Evolutionary conservation across 805 yeast species (phyloP).

Genomic region (Cyberlindnera maritima): DNA sequence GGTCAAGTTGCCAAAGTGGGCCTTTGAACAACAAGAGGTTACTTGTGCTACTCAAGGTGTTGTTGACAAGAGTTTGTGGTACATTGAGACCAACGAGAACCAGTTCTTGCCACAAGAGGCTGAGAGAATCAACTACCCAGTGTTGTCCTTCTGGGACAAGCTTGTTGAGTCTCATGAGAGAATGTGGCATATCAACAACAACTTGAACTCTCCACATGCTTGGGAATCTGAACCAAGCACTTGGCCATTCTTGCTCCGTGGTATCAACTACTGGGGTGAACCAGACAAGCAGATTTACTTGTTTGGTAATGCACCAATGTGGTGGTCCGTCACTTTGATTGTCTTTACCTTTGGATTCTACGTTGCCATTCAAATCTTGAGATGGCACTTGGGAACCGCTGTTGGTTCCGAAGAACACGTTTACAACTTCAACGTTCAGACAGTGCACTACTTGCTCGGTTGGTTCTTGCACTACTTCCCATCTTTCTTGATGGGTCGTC

Average conservation of each 20-base stretch:
- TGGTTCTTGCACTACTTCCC: slow-evolving; percentile 74
- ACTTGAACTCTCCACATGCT: slow-evolving; percentile 64
- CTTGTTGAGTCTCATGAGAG: slow-evolving; percentile 61
- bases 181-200: slow-evolving; percentile 78
- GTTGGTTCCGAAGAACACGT: slow-evolving; percentile 51
- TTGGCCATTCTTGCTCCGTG: slow-evolving; percentile 76
- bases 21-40: slow-evolving; percentile 81
- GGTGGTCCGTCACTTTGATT: slow-evolving; percentile 70
- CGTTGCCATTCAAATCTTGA: slow-evolving; percentile 40
- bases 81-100: slow-evolving; percentile 67
- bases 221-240: slow-evolving; percentile 70
- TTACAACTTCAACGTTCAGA: slow-evolving; percentile 63
- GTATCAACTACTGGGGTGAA: slow-evolving; percentile 77
- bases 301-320: slow-evolving; percentile 73
- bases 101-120: slow-evolving; percentile 41
- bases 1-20: slow-evolving; percentile 78
- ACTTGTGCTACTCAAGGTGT: slow-evolving; percentile 74
- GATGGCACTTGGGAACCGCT: slow-evolving; percentile 63
- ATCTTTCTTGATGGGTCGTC: slow-evolving; percentile 87
- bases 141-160: slow-evolving; percentile 54
- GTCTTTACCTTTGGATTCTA: slow-evolving; percentile 50
- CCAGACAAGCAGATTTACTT: slow-evolving; percentile 63
- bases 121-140: slow-evolving; percentile 51
- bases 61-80: slow-evolving; percentile 62
- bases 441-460: slow-evolving; percentile 60